A percentile compares a stretch with the other conserved stretches of the same genome.
Evolutionary conservation across 129 eudicot genomes (phyloP).

Genomic region (Dittrichia graveolens): DNA sequence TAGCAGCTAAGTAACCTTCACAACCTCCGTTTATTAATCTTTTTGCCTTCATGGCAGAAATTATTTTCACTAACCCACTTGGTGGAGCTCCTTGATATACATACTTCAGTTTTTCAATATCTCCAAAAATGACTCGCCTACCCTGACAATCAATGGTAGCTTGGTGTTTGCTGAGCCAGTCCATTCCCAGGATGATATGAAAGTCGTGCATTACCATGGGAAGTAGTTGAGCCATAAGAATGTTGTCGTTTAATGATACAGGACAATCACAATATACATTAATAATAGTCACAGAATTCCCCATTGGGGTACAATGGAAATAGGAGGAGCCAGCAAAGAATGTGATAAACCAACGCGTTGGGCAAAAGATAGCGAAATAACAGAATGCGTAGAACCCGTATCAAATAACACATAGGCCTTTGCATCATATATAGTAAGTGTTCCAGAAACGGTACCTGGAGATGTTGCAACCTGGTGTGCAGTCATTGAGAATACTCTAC

Average conservation of each 20-base stretch:
- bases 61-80: not conserved
- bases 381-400: not conserved
- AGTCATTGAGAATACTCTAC: no score
- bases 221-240: not conserved
- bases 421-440: not conserved
- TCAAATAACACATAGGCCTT: conserved; percentile 3
- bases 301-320: not conserved
- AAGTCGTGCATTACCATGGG: not conserved
- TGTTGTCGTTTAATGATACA: no score
- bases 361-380: conserved; percentile 1
- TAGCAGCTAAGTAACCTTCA: no score
- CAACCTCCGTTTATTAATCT: not conserved
- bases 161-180: not conserved
- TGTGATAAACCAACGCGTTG: not conserved
- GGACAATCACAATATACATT: not conserved
- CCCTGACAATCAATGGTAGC: not conserved
- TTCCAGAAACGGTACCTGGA: not conserved
- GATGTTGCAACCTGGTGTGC: not conserved
- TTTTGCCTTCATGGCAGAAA: not conserved
- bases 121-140: not conserved
- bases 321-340: not conserved
- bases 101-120: not conserved
- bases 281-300: not conserved
- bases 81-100: conserved; percentile 7
- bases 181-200: no score